phyloP scores from a whole-genome alignment of 2,329 filamentous ascomycete genomes.

The Colletotrichum spaethianum region DNA sequence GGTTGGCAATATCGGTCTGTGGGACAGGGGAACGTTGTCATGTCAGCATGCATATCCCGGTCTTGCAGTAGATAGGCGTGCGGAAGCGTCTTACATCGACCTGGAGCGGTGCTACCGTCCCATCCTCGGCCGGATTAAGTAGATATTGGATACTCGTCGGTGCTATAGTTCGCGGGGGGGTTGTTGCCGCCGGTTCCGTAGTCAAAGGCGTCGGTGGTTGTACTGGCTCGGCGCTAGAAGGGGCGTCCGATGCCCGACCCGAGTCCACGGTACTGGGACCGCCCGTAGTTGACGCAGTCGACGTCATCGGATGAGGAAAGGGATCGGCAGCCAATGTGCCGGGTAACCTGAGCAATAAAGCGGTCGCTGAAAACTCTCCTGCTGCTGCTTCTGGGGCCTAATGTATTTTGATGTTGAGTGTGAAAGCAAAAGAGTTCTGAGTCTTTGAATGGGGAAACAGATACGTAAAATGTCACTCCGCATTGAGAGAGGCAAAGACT shows the following conservation, averaged over 20 bases:
- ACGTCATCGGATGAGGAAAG: slow-evolving; percentile 16
- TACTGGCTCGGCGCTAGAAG: not conserved
- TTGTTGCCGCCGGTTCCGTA: not conserved
- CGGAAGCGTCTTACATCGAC: slow-evolving; percentile 44
- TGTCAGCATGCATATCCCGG: slow-evolving; percentile 18
- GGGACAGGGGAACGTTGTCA: not conserved
- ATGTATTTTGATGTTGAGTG: not conserved
- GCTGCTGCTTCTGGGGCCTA: not conserved
- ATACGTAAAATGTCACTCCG: slow-evolving; percentile 12
- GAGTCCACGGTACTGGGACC: slow-evolving; percentile 30
- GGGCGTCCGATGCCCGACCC: not conserved
- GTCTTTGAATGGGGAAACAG: not conserved
- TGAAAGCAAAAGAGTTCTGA: not conserved
- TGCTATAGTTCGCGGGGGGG: slow-evolving; percentile 7
- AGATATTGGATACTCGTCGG: slow-evolving; percentile 30
- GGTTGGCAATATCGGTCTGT: slow-evolving; percentile 30
- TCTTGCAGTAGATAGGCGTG: not conserved
- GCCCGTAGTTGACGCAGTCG: slow-evolving; percentile 3
- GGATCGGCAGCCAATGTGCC: not conserved
- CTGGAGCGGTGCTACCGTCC: slow-evolving; percentile 45
- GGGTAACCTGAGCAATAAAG: not conserved
- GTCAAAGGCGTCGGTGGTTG: slow-evolving; percentile 6
- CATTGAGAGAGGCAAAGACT: not conserved
- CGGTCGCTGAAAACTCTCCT: not conserved
- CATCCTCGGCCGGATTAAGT: slow-evolving; percentile 42